Evolutionary conservation across 2,329 filamentous ascomycete genomes (phyloP).

Genomic region (Cercospora nicotianae): DNA sequence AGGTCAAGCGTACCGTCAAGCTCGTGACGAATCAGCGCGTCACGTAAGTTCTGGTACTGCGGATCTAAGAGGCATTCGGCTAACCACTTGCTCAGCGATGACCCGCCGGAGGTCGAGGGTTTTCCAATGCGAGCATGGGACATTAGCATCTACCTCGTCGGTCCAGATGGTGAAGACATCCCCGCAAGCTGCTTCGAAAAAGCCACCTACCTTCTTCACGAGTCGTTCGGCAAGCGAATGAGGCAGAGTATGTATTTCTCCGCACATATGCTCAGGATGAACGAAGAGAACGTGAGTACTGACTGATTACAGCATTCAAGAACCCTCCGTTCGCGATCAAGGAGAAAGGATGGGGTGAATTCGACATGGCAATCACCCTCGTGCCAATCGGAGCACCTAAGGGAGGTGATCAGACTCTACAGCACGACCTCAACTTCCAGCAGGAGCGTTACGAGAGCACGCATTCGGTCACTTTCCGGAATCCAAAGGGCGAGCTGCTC

Average conservation of each 20-base stretch:
- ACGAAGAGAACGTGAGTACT: constrained; percentile 1
- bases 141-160: constrained; percentile 79
- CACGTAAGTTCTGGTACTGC: constrained; percentile 61
- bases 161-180: constrained; percentile 81
- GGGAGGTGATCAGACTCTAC: constrained; percentile 73
- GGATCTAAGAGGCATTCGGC: constrained; percentile 9
- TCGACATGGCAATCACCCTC: constrained; percentile 87
- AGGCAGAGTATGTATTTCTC: constrained; percentile 54
- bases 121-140: constrained; percentile 94
- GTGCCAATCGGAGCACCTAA: constrained; percentile 72
- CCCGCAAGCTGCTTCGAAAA: constrained; percentile 86
- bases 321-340: constrained; percentile 83
- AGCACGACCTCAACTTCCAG: constrained; percentile 91
- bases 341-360: constrained; percentile 98
- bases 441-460: constrained; percentile 77
- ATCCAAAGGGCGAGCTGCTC: constrained; percentile 84
- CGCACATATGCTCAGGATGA: neutral
- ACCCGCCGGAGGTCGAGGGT: constrained; percentile 77
- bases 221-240: constrained; percentile 80
- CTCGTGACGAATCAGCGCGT: constrained; percentile 88
- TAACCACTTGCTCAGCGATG: constrained; percentile 57
- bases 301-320: constrained; percentile 59
- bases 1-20: constrained; percentile 77
- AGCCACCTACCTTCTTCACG: constrained; percentile 88
- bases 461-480: constrained; percentile 83